phyloP scores from a whole-genome alignment of 1,284 basidiomycete species.

The Porodaedalea pini region DNA sequence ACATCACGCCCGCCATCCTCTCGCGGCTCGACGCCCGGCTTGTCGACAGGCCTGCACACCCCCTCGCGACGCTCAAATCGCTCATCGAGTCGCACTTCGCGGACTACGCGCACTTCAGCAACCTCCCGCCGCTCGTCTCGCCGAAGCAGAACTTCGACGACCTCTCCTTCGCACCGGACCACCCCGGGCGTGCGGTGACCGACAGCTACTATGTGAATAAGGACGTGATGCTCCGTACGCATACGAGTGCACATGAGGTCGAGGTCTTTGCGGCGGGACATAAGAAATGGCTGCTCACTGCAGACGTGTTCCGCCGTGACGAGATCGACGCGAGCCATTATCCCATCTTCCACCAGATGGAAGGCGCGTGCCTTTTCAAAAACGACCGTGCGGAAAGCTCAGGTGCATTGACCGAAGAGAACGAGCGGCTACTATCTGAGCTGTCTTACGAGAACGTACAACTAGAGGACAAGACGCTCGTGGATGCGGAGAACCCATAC shows the following conservation, averaged over 20 bases:
- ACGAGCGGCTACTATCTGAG: conserved; percentile 56
- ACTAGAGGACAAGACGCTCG: conserved; percentile 82
- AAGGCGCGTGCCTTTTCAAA: conserved; percentile 84
- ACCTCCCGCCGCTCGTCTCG: conserved; percentile 70
- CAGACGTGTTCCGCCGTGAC: conserved; percentile 98
- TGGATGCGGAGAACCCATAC: conserved; percentile 75
- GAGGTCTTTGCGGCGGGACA: conserved; percentile 80
- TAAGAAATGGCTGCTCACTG: conserved; percentile 86
- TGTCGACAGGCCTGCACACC: conserved; percentile 77
- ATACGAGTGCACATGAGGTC: conserved; percentile 97
- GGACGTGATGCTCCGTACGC: conserved; percentile 89
- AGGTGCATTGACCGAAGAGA: conserved; percentile 36
- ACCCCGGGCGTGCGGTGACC: conserved; percentile 85
- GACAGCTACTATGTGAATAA: conserved; percentile 98
- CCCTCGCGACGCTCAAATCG: conserved; percentile 79
- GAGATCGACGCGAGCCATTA: conserved; percentile 98
- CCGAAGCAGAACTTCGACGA: conserved; percentile 96
- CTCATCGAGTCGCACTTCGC: conserved; percentile 86
- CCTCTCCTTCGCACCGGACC: conserved; percentile 89
- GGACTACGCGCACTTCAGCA: conserved; percentile 56
- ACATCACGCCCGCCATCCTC: conserved; percentile 83
- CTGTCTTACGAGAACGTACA: conserved; percentile 70
- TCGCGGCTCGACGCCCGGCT: conserved; percentile 70
- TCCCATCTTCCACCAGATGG: conserved; percentile 98
- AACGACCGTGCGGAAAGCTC: conserved; percentile 47